Evolutionary conservation across 768 basidiomycete species (phyloP).

Genomic region (Russula abietina): DNA sequence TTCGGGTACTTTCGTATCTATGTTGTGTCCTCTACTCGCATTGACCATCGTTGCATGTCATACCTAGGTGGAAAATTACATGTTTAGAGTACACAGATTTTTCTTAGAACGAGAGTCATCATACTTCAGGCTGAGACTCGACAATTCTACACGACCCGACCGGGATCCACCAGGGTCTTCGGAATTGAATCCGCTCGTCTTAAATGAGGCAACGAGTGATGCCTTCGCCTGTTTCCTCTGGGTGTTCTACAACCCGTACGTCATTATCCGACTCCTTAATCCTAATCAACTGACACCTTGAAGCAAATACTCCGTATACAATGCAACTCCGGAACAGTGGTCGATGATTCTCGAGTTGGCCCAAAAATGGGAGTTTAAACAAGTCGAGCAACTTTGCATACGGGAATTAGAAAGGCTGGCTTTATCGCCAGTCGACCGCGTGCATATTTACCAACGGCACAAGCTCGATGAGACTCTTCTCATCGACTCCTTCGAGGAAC

Average conservation of each 20-base stretch:
- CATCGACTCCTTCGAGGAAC: constrained; percentile 33
- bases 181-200: constrained; percentile 30
- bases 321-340: constrained; percentile 40
- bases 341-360: constrained; percentile 37
- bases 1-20: constrained; percentile 1
- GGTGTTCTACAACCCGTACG: constrained; percentile 35
- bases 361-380: constrained; percentile 38
- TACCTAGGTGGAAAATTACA: constrained; percentile 9
- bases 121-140: constrained; percentile 2
- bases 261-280: background rate
- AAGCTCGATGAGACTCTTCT: constrained; percentile 34
- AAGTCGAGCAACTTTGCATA: constrained; percentile 36
- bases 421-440: constrained; percentile 35
- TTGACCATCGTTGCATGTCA: constrained; percentile 26
- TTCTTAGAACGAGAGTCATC: constrained; percentile 18
- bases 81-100: constrained; percentile 14
- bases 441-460: constrained; percentile 37
- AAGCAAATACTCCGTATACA: constrained; percentile 37
- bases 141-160: constrained; percentile 5
- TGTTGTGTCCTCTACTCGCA: background rate
- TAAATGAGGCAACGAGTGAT: constrained; percentile 28
- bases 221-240: constrained; percentile 33
- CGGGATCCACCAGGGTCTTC: constrained; percentile 30
- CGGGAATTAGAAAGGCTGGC: constrained; percentile 36
- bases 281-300: background rate